Evolutionary conservation across 306 rosid genomes (phyloP).

Genomic region (cucumber (Cucumis sativus)): Cucumber_9930_V3 NC_026659.2:28066001-28066500

Average conservation of each 20-base stretch:
- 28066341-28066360: not conserved
- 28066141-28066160: conserved; percentile 44
- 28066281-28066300: not conserved
- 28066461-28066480: not conserved
- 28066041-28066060: conserved; percentile 10
- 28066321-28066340: no score
- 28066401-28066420: not conserved
- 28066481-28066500: not conserved
- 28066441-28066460: not conserved
- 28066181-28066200: not conserved
- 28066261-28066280: not conserved
- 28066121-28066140: conserved; percentile 96
- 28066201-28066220: not conserved
- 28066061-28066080: conserved; percentile 35
- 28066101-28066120: conserved; percentile 90
- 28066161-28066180: not conserved
- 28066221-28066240: not conserved
- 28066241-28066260: not conserved
- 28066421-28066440: not conserved
- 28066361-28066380: not conserved
- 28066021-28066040: conserved; percentile 14
- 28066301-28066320: not conserved
- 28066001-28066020: not conserved
- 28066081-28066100: conserved; percentile 56
- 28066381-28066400: not conserved